A percentile compares a stretch with the other conserved stretches of the same genome.
These are phyloP conservation scores for Fusarium sp. DNA, from an alignment of 2,329 filamentous ascomycete species.

Conservation along the genomic window DNA sequence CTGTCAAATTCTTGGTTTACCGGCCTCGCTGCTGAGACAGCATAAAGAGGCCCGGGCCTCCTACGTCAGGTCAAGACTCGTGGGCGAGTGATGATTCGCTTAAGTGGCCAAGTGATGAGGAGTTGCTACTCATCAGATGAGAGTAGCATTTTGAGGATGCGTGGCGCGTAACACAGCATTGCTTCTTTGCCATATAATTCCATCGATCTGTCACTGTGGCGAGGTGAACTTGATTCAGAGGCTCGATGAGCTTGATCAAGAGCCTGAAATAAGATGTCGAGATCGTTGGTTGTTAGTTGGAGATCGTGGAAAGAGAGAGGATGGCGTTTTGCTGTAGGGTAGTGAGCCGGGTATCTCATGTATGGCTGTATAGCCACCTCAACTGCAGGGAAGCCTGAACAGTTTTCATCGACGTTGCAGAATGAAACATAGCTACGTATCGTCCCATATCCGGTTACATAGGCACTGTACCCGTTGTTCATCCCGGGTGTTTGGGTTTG, in stretches of 20 bases:
- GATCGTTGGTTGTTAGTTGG: neutral
- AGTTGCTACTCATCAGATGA: neutral
- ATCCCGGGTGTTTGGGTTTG: neutral
- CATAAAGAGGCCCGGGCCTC: neutral
- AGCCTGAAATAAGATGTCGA: neutral
- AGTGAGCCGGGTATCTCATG: neutral
- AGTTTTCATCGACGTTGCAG: neutral
- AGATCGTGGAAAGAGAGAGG: no score
- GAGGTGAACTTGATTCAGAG: neutral
- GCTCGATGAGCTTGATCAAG: constrained; percentile 11
- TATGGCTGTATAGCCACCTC: neutral
- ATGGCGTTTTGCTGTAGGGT: no score
- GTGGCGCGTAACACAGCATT: constrained; percentile 19
- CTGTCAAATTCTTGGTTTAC: neutral
- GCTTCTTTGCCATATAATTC: neutral
- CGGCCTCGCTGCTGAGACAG: constrained; percentile 12
- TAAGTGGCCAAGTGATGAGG: neutral
- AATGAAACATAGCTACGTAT: neutral
- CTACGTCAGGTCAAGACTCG: constrained; percentile 11
- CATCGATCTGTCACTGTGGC: neutral
- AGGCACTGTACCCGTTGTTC: neutral
- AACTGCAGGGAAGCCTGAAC: neutral
- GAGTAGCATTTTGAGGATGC: neutral
- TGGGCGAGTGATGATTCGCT: neutral
- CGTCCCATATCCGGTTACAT: neutral